Conservation (phyloP, 148 eudicot genomes). For the Rhododendron kiyosumense region DNA sequence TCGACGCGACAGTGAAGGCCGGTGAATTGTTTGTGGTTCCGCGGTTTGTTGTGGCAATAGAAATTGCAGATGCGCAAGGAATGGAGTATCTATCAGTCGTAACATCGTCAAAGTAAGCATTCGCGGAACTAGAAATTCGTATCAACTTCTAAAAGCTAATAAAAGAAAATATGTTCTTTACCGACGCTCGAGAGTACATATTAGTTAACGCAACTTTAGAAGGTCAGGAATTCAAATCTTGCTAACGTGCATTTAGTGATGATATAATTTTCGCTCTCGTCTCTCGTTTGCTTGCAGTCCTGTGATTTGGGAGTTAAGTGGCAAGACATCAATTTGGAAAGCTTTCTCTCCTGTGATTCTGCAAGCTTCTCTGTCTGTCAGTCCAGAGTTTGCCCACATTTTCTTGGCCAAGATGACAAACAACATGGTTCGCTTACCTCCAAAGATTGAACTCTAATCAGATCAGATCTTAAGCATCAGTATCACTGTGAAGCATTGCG, state of each 20-base stretch:
- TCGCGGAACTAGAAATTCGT: background rate
- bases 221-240: background rate
- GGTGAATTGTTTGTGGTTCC: slow-evolving; percentile 47
- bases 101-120: slow-evolving; percentile 36
- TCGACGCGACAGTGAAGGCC: slow-evolving; percentile 23
- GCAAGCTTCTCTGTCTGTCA: slow-evolving; percentile 26
- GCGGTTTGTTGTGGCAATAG: slow-evolving; percentile 14
- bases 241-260: background rate
- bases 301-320: slow-evolving; percentile 16
- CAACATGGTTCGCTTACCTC: background rate
- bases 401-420: slow-evolving; percentile 13
- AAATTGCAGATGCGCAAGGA: slow-evolving; percentile 30
- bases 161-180: background rate
- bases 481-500: background rate
- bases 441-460: background rate
- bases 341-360: slow-evolving; percentile 29
- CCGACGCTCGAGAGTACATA: no score
- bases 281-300: slow-evolving; percentile 27
- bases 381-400: slow-evolving; percentile 12
- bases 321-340: slow-evolving; percentile 29
- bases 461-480: background rate
- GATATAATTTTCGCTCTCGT: background rate
- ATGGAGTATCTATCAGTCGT: slow-evolving; percentile 33
- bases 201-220: background rate
- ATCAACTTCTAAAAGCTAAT: background rate